A percentile compares a stretch with the other conserved stretches of the same genome.
Evolutionary conservation across 768 basidiomycete genomes (phyloP).

Genomic region (Fomitopsis serialis): DNA sequence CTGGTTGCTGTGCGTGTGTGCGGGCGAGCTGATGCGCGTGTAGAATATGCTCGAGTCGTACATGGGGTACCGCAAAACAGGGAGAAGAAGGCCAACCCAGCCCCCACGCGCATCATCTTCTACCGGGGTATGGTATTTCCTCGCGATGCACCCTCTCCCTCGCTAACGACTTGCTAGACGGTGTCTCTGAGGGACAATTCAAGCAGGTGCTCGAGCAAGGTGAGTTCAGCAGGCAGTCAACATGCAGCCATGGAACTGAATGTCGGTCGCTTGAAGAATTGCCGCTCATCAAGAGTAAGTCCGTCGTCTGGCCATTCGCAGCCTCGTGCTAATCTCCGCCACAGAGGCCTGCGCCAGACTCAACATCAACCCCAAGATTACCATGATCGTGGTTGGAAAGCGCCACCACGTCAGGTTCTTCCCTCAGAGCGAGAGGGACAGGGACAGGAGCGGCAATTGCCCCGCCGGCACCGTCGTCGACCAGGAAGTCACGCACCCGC

Average conservation of each 20-base stretch:
- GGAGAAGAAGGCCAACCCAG: constrained; percentile 42
- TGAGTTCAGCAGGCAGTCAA: constrained; percentile 27
- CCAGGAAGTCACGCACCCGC: constrained; percentile 59
- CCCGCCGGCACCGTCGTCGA: constrained; percentile 79
- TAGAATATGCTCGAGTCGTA: constrained; percentile 55
- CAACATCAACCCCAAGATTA: constrained; percentile 60
- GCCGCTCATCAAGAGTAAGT: constrained; percentile 13
- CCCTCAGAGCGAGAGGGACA: constrained; percentile 37
- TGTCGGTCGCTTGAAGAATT: constrained; percentile 9
- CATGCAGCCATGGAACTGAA: too few relatives aligned
- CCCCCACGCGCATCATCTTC: constrained; percentile 72
- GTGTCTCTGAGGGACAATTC: constrained; percentile 55
- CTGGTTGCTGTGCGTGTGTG: neutral
- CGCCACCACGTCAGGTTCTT: constrained; percentile 67
- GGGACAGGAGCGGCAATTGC: constrained; percentile 67
- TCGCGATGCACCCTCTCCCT: neutral
- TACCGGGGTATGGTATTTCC: constrained; percentile 50
- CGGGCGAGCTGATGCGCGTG: neutral
- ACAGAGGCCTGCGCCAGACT: constrained; percentile 60
- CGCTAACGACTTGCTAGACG: constrained; percentile 27
- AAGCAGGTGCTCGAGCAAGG: constrained; percentile 45
- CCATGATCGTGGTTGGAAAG: constrained; percentile 77
- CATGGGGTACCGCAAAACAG: constrained; percentile 48
- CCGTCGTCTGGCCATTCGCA: neutral
- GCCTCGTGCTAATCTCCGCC: neutral